Evolutionary conservation across 2,329 filamentous ascomycete genomes (phyloP).

Genomic region (Fusarium sp.): DNA sequence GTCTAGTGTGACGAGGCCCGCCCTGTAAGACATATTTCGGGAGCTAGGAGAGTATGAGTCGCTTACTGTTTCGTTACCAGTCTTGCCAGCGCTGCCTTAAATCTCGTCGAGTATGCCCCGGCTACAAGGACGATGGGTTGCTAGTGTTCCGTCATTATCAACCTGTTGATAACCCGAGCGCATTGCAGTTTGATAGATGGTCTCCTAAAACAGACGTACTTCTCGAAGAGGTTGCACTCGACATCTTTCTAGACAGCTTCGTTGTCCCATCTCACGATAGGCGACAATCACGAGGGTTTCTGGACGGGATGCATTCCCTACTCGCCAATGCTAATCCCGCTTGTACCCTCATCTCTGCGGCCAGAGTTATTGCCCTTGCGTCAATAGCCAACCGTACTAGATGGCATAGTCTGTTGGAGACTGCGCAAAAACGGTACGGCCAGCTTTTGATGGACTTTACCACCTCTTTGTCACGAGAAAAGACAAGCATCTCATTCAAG

Average conservation of each 20-base stretch:
- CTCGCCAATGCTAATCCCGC: background rate
- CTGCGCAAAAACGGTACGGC: background rate
- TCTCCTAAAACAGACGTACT: background rate
- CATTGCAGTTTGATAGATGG: background rate
- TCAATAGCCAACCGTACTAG: background rate
- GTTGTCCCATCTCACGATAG: background rate
- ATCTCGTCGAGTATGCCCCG: background rate
- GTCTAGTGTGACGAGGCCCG: background rate
- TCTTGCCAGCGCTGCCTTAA: background rate
- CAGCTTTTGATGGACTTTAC: background rate
- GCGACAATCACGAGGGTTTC: background rate
- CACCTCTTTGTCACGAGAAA: background rate
- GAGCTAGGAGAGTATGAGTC: too few relatives aligned
- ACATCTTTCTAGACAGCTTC: background rate
- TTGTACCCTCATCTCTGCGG: background rate
- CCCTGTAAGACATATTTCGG: background rate
- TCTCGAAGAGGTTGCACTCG: background rate
- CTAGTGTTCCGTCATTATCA: background rate
- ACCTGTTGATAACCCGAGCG: background rate
- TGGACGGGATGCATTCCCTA: background rate
- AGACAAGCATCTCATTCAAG: background rate
- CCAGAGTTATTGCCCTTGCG: background rate
- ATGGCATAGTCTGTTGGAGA: background rate
- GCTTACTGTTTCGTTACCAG: background rate
- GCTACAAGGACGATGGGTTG: background rate